Base-by-base conservation (phyloP, 2,329 filamentous ascomycete genomes). In the Aureobasidium mangrovei region DNA sequence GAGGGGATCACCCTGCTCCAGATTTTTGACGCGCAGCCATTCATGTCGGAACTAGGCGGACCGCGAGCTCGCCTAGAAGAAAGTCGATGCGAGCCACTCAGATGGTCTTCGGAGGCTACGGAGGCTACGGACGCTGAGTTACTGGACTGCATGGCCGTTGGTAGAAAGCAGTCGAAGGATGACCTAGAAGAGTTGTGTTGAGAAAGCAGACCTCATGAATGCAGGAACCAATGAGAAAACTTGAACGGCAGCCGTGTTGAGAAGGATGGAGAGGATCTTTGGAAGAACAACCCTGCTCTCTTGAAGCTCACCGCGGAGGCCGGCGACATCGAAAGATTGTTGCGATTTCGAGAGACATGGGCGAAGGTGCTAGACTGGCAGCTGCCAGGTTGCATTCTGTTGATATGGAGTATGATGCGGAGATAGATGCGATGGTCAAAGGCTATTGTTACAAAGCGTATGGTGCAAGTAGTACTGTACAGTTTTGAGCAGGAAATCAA, bases 391-490 rank as follows among this genome's bases (percentile, higher is more conserved):
- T 18, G 18, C 18, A 18, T 18, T 18, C 18, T 18, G 18, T 18
- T 18, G 18, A 18, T 18, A 18, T 18, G 18, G 18, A 18, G 18
- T 18, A 18, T 18, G 18, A 28, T 42, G 36, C 38, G 29, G 18
- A 51, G 47, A 31, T 26, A 51, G 29, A 6, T 51, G 29, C 38
- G 38, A 41, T 26, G 18, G 18, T 32, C 29, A 40, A 5, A 10
- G 10, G 33, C 38, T 51, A 42, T 51, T 51, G 38, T 51, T 51
- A 51, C 47, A 42, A 29, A 35, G 26, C 18, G 35, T 31, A 38
- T 26, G 45, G 5, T 35, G n/a, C 29, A 41, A 36, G 36, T 51
- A 35, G 27, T 35, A 18, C 18, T 51, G 36, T 42, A 51, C 47
- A 41, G 38, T 24, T 39, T 24, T 32, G 29, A 29, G 29, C 10